Conservation (phyloP, 163 green algal species). For the Scenedesmus sp. region DNA sequence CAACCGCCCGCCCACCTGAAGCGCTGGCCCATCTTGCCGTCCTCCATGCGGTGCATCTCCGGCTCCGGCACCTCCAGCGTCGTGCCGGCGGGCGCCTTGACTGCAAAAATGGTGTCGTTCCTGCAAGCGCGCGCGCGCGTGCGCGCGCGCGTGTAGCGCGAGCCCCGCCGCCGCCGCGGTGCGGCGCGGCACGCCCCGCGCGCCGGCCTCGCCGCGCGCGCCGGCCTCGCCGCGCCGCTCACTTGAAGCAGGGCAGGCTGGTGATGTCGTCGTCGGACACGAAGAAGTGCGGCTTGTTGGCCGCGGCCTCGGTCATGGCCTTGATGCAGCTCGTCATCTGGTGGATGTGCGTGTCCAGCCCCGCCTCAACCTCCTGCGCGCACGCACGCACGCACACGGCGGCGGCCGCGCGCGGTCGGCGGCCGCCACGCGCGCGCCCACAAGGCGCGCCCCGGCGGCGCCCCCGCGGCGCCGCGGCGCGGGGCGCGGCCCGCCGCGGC, state of each 20-base stretch:
- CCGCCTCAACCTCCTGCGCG: slow-evolving; percentile 57
- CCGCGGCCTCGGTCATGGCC: slow-evolving; percentile 60
- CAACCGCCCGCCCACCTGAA: neutral
- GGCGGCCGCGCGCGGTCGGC: too few relatives aligned
- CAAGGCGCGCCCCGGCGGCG: too few relatives aligned
- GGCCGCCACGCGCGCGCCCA: too few relatives aligned
- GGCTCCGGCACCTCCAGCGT: slow-evolving; percentile 87
- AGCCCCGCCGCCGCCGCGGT: too few relatives aligned
- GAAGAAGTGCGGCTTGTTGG: slow-evolving; percentile 77
- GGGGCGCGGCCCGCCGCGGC: too few relatives aligned
- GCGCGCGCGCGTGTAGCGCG: too few relatives aligned
- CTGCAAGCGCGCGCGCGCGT: too few relatives aligned
- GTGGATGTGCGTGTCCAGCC: slow-evolving; percentile 66
- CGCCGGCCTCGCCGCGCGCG: neutral
- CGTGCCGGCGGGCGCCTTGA: slow-evolving; percentile 89
- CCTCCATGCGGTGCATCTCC: slow-evolving; percentile 22
- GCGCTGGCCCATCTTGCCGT: slow-evolving; percentile 28
- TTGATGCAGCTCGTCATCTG: slow-evolving; percentile 56
- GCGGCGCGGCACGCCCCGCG: neutral
- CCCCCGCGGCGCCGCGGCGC: too few relatives aligned
- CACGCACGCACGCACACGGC: too few relatives aligned
- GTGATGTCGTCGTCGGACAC: slow-evolving; percentile 84
- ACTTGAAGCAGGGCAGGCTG: slow-evolving; percentile 63
- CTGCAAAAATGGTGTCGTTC: slow-evolving; percentile 90
- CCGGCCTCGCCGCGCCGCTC: neutral